phyloP scores from a whole-genome alignment of 2,329 filamentous ascomycete genomes.

The Dichotomopilus funicola region DNA sequence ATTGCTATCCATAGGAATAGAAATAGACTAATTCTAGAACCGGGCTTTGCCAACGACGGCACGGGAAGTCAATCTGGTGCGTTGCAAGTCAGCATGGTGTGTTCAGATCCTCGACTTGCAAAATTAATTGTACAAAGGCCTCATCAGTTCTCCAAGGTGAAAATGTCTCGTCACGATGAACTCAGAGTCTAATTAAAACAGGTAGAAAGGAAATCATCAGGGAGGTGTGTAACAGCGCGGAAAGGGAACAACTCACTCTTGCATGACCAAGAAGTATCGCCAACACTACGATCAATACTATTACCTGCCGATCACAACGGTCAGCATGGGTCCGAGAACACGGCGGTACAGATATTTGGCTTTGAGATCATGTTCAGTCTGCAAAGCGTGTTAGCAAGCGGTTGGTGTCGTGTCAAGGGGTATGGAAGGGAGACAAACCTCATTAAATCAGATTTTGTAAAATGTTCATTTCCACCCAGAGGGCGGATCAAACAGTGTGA shows the following conservation, averaged over 20 bases:
- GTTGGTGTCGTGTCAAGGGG: background rate
- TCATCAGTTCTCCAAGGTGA: constrained; percentile 60
- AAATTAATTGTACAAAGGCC: constrained; percentile 19
- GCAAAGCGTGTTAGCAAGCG: constrained; percentile 11
- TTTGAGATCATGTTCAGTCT: constrained; percentile 23
- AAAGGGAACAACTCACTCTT: constrained; percentile 8
- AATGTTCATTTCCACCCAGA: constrained; percentile 47
- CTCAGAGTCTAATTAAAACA: constrained; percentile 42
- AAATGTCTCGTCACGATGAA: constrained; percentile 49
- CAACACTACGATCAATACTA: background rate
- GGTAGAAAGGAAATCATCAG: constrained; percentile 44
- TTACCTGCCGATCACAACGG: constrained; percentile 17
- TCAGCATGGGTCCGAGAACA: constrained; percentile 14
- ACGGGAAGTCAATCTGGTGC: background rate
- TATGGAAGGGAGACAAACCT: constrained; percentile 29
- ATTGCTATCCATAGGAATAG: background rate
- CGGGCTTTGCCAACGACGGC: background rate
- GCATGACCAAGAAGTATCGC: background rate
- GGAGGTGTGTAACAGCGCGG: constrained; percentile 28
- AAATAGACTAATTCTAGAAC: background rate
- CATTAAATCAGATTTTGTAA: constrained; percentile 49
- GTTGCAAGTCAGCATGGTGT: constrained; percentile 14
- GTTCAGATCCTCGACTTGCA: constrained; percentile 1
- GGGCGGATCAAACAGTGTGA: constrained; percentile 54
- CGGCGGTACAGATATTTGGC: background rate